phyloP scores from a whole-genome alignment of 1,139 yeast genomes.

The Taphrina betulina region DNA sequence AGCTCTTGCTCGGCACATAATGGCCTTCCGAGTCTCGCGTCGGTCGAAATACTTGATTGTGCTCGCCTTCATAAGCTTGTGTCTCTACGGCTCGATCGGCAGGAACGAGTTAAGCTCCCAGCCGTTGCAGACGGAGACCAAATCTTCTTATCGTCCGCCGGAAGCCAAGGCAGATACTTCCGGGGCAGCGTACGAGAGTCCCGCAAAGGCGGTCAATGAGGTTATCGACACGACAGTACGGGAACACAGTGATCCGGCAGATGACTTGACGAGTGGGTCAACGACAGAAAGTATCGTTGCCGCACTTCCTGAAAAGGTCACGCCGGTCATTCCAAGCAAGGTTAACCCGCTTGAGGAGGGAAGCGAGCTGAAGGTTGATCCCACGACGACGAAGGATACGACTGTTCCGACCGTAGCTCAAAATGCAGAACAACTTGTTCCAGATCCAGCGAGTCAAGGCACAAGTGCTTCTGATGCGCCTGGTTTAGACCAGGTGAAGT shows the following conservation, averaged over 20 bases:
- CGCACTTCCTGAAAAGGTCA: no score
- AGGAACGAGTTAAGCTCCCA: no score
- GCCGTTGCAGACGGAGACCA: no score
- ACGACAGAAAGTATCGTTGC: not conserved
- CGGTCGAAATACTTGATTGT: conserved; percentile 14
- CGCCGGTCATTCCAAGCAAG: no score
- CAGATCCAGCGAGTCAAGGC: no score
- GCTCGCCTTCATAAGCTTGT: not conserved
- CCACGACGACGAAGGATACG: no score
- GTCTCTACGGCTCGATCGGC: conserved; percentile 12
- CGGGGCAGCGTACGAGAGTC: not conserved
- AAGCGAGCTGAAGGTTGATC: no score
- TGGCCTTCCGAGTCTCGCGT: conserved; percentile 14
- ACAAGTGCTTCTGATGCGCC: not conserved
- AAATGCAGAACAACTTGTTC: no score
- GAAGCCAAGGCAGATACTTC: not conserved
- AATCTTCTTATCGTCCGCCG: no score
- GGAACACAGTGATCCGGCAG: not conserved
- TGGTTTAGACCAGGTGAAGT: not conserved
- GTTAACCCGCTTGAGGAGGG: no score
- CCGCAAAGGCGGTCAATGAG: not conserved
- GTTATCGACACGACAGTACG: not conserved
- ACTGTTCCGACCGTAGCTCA: not conserved
- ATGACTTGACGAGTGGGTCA: not conserved
- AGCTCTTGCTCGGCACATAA: not conserved